Evolutionary conservation across 2,329 filamentous ascomycete species (phyloP), one percentile per base, ranked within the genome.

Genomic region (Phyllosticta citriasiana): DNA sequence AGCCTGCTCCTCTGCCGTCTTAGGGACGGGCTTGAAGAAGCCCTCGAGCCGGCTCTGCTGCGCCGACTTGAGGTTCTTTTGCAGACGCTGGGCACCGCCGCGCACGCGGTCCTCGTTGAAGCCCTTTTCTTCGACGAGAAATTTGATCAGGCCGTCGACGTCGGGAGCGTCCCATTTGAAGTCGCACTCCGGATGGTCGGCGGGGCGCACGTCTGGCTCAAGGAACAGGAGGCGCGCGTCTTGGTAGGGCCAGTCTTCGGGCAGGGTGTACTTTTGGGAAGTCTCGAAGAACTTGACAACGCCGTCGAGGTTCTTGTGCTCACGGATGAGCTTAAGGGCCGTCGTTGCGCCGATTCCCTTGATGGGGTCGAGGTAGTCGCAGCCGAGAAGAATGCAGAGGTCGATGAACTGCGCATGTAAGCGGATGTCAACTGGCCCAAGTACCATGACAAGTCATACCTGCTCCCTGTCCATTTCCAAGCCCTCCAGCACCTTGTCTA

Each of bases 101-200:
- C 92, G 84, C 8, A 99, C 94, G 19, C 94, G 84, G 71, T 99
- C 94, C 73, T 99, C 95, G 30, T 87, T 96, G 80, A 99, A 99
- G 0, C 92, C 94, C 78, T 99, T 99, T 71, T 97, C 94, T 5
- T 85, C 85, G 3, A 96, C 94, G 2, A 99, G 79, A 74, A 90
- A 99, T 68, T 94, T 84, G 65, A 99, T 84, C 0, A 99, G 83
- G 0, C 91, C 93, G 2, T 97, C 91, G 1, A 94, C 80, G 69
- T 99, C 92, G 3, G 94, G 94, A 63, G 87, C 87, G 53, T 97
- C 91, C 94, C 95, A 99, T 76, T 96, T 97, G 80, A 97, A 96
- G 72, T 99, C 91, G 74, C 92, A 97, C 12, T 91, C 85, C 0
- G 89, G 85, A 69, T 95, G 84, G 67, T 95, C 89, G 25, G 93